Conservation (phyloP, 2,329 filamentous ascomycete species). For the Venturia asperata region DNA sequence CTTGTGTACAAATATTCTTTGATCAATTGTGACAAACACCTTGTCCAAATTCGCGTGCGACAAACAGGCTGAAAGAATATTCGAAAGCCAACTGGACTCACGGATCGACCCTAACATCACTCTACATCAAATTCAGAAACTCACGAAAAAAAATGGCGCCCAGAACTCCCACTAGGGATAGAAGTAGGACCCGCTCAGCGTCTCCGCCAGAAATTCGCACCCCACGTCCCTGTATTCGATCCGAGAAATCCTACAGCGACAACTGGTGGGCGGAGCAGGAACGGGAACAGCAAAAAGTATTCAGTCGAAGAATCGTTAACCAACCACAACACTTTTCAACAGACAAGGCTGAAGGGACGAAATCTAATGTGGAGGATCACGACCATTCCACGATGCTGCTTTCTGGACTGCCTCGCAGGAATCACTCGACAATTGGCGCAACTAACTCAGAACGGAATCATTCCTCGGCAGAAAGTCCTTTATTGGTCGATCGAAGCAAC, state of each 20-base stretch:
- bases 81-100: background rate
- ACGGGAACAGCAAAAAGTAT: background rate
- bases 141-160: background rate
- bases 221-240: background rate
- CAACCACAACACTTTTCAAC: no score
- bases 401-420: background rate
- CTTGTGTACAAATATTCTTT: conserved; percentile 10
- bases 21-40: background rate
- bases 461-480: no score
- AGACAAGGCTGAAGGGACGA: background rate
- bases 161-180: background rate
- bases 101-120: background rate
- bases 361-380: background rate
- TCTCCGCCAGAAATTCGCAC: background rate
- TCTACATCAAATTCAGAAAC: background rate
- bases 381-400: background rate
- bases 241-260: background rate
- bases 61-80: background rate
- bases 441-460: background rate
- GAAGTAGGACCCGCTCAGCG: background rate
- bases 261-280: conserved; percentile 1
- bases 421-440: background rate
- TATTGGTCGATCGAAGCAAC: background rate
- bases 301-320: no score
- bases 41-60: background rate